Base-by-base conservation (phyloP, 2,329 filamentous ascomycete genomes). In the Pseudocercospora musae region DNA sequence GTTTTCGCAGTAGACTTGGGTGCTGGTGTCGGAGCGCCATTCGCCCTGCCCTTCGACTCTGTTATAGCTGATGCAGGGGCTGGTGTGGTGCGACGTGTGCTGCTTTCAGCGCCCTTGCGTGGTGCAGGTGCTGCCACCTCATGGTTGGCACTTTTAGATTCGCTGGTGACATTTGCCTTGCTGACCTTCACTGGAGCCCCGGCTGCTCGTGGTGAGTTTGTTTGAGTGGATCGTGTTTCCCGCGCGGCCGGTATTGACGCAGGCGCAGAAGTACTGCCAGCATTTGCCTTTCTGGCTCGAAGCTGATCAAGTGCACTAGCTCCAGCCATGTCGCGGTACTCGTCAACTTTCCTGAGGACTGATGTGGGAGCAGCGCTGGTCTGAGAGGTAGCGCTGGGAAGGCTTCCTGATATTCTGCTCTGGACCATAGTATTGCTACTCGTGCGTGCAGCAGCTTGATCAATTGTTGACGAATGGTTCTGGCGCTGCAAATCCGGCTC, bases 301-400 rank as follows among this genome's bases (percentile, higher is more conserved):
- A 50, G 57, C 9, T 15, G 31, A n/a, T 58, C 44, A 9, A 46
- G 27, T 11, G 57, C 23, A 15, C 33, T 9, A n/a, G 31, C 33
- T n/a, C 57, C 23, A 1, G 20, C 27, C 29, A 29, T 52, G 3
- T 18, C 42, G 9, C 27, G n/a, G 15, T 42, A 20, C 8, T 10
- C 44, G 25, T 23, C 7, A 7, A n/a, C 18, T 49, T 18, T 18
- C 15, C 57, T 59, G 44, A 21, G 29, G 23, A 31, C 50, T 11
- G 52, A 59, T 13, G 50, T 58, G 23, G 52, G 29, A 54, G 57
- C 58, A 5, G 44, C 37, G 44, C 54, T 65, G 2, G 60, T 60
- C 23, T 62, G 59, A 4, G 63, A 60, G 15, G 53, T 56, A 4
- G 46, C 53, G 21, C 60, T 54, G 13, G 33, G 25, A 18, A 55